Base-by-base conservation (phyloP, 202 grass and related monocot species). In the Zizania palustris region DNA sequence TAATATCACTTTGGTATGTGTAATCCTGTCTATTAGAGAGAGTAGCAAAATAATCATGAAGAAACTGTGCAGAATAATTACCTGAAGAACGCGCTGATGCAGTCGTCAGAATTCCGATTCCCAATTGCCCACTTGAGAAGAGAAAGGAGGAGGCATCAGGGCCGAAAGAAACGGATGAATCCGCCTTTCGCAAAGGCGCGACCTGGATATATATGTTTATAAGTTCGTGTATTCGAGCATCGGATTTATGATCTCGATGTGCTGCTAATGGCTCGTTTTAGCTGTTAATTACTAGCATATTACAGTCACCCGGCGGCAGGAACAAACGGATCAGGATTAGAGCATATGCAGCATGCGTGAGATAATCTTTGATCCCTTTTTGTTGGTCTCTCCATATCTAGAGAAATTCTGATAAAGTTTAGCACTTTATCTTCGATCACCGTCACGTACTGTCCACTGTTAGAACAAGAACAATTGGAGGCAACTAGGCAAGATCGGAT, bases 101-200 rank as follows among this genome's bases (percentile, higher is more conserved):
- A 57, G 46, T 55, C 22, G 69, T 64, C 74, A 83, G 54, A 82
- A 34, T 39, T 78, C 10, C 3, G 74, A 79, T 48, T 63, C 54
- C 46, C 43, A 73, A 28, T 28, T 2, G 61, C 38, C 63, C 48
- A 76, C 57, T 61, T 7, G 70, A 60, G 70, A 53, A 53, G 69
- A 63, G 45, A 77, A 63, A 4, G 37, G 40, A 2, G 16, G n/a
- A 6, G 39, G 40, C 39, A 49, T 88, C 69, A 15, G n/a, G 64
- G 64, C 75, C 45, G 34, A 78, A 82, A 79, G 80, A 84, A 75
- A 74, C 18, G 14, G 63, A 48, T 75, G 80, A 84, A 88, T 71
- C 69, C 3, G 5, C 45, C 63, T 83, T 83, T 58, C 54, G 4
- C n/a, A 74, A 74, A 69, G 85, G 36, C n/a, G 46, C 19, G 63